These are phyloP conservation scores for Pestalotiopsis sp. DNA, from an alignment of 2,329 filamentous ascomycete genomes.

Conservation along the genomic window DNA sequence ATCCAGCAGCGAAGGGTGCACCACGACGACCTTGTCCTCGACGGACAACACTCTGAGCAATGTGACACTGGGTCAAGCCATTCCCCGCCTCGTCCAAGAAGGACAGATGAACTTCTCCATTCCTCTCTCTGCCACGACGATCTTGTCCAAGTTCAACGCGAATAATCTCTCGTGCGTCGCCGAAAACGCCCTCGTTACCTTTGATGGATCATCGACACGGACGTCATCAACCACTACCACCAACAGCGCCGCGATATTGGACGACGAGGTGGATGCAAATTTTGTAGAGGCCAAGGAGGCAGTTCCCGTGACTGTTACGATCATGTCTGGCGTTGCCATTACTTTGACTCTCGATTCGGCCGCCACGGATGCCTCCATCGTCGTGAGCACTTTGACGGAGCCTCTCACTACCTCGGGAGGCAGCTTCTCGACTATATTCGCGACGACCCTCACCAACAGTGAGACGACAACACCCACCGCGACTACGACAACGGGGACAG, in stretches of 20 bases:
- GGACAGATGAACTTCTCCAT: conserved; percentile 74
- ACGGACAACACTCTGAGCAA: conserved; percentile 51
- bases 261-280: conserved; percentile 26
- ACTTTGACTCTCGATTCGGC: conserved; percentile 33
- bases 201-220: conserved; percentile 60
- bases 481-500: conserved; percentile 25
- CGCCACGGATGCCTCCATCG: conserved; percentile 18
- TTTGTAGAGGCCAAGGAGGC: conserved; percentile 23
- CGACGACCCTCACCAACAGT: conserved; percentile 6
- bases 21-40: conserved; percentile 48
- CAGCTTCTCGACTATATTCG: conserved; percentile 20
- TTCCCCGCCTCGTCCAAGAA: conserved; percentile 72
- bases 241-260: conserved; percentile 19
- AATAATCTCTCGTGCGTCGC: conserved; percentile 78
- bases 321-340: conserved; percentile 32
- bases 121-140: conserved; percentile 67
- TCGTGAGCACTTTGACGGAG: conserved; percentile 18
- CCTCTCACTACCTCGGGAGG: conserved; percentile 18
- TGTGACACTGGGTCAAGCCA: conserved; percentile 79
- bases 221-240: conserved; percentile 25
- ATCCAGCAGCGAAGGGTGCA: conserved; percentile 52
- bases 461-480: conserved; percentile 19
- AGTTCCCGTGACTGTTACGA: conserved; percentile 35
- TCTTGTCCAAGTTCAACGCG: conserved; percentile 77
- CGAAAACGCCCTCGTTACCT: conserved; percentile 87